Evolutionary conservation across 768 basidiomycete genomes (phyloP), one percentile per base, ranked within the genome.

Genomic region (Phanerochaete sordida): DNA sequence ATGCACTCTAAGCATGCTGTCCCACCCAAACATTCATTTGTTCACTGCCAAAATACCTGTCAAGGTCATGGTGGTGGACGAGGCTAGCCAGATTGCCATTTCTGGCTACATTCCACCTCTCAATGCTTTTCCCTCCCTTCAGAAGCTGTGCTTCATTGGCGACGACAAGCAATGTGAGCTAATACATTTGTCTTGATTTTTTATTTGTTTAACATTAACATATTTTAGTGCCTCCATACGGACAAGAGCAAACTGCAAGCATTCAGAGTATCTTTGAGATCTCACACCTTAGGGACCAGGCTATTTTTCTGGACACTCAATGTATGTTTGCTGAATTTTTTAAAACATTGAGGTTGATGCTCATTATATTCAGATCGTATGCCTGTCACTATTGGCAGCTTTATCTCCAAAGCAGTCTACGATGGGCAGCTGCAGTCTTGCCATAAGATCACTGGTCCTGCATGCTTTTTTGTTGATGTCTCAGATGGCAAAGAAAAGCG

Each of bases 221-320:
- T 44, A n/a, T 28, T 35, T 21, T 66, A 93, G 92, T 93, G 65
- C 89, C 92, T 64, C 91, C 92, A 1, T 82, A 79, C 84, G 91
- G 90, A 9, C 82, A 89, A 64, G 89, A 90, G 63, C 80, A 87
- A 45, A 74, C 87, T 43, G 69, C 79, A 58, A 80, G 80, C 1
- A 76, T 93, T 13, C 78, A 87, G 62, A 91, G 90, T 65, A 82
- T 93, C 11, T 93, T 93, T 81, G 91, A 93, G 61, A 68, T 89
- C n/a, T 50, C 72, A 0, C 87, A 93, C 67, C 76, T 94, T 2
- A 67, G 70, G 3, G 69, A 73, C 11, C 65, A 75, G 26, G 75
- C 79, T 2, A 60, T 82, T 3, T 85, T 93, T 62, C 75, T 93
- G 39, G 76, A 91, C 62, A 91, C 79, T 1, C 91, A 93, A 73